Percentiles rank a stretch among this genome's conserved stretches.
These are phyloP conservation scores for Yarrowia deformans DNA, from an alignment of 805 yeast genomes.

Conservation along the genomic window DNA sequence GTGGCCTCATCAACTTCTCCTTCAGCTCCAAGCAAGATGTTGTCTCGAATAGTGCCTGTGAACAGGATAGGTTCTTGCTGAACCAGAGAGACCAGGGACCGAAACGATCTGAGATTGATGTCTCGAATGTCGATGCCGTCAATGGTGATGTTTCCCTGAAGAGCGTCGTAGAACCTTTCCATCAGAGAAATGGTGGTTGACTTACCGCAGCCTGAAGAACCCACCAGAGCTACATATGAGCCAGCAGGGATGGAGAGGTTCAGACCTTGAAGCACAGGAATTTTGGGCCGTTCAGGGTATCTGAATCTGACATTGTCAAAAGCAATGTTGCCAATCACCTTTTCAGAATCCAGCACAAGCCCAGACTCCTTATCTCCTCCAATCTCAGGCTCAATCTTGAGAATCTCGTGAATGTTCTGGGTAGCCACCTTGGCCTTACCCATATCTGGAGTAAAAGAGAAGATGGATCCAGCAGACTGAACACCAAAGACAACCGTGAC, in stretches of 20 bases:
- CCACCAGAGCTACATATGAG: conserved; percentile 69
- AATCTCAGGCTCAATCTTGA: conserved; percentile 48
- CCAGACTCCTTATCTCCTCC: conserved; percentile 45
- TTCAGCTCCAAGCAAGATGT: conserved; percentile 58
- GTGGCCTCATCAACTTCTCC: conserved; percentile 53
- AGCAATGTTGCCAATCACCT: conserved; percentile 60
- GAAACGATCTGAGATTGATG: conserved; percentile 59
- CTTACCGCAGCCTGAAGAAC: conserved; percentile 71
- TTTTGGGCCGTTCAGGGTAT: conserved; percentile 67
- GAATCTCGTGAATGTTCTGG: conserved; percentile 48
- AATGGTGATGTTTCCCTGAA: conserved; percentile 57
- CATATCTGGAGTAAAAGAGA: conserved; percentile 55
- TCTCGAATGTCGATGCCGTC: conserved; percentile 61
- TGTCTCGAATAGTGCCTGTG: conserved; percentile 63
- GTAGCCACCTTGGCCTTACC: conserved; percentile 54
- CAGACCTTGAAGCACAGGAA: conserved; percentile 60
- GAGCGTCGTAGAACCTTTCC: conserved; percentile 61
- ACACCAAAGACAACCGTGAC: conserved; percentile 53
- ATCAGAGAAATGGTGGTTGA: conserved; percentile 61
- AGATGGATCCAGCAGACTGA: conserved; percentile 54
- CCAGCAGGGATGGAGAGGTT: conserved; percentile 57
- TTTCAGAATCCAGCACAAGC: conserved; percentile 44
- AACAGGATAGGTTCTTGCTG: conserved; percentile 68
- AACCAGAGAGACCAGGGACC: conserved; percentile 63
- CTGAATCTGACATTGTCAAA: conserved; percentile 66